Conservation (phyloP, 371 early-diverging fungal genomes). For the Apophysomyces variabilis region DNA sequence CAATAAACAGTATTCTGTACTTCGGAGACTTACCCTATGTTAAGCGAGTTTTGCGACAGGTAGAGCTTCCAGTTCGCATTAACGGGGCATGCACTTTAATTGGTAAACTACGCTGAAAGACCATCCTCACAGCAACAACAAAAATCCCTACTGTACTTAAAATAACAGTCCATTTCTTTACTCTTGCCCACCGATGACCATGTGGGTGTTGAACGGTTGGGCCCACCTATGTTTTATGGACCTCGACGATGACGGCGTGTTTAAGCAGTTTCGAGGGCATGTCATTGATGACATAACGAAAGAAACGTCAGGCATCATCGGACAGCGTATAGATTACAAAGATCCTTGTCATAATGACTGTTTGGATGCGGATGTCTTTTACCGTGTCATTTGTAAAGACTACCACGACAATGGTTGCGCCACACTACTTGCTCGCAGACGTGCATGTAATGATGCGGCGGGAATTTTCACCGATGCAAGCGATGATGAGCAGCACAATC, state of each 20-base stretch:
- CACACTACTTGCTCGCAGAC: conserved; percentile 14
- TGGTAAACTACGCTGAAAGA: too few species aligned
- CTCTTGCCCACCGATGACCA: background rate
- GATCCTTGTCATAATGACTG: conserved; percentile 18
- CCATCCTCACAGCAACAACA: too few species aligned
- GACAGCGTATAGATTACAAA: background rate
- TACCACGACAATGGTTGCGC: background rate
- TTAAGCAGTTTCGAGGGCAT: conserved; percentile 14
- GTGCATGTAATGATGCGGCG: conserved; percentile 17
- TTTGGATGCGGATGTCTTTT: conserved; percentile 21
- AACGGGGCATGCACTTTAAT: too few species aligned
- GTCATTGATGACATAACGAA: conserved; percentile 7
- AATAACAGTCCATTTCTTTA: background rate
- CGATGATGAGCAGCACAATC: conserved; percentile 13
- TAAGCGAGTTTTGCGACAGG: too few species aligned
- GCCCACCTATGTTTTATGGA: conserved; percentile 17
- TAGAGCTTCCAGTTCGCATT: too few species aligned
- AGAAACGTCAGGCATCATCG: conserved; percentile 12
- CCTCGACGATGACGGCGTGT: conserved; percentile 4
- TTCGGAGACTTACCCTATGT: too few species aligned
- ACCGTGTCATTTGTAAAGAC: conserved; percentile 11
- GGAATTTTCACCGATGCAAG: conserved; percentile 15
- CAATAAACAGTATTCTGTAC: too few species aligned
- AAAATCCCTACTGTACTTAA: too few species aligned
- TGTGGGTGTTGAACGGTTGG: conserved; percentile 1